These are phyloP conservation scores for Colletotrichum caudatum DNA, from an alignment of 2,329 filamentous ascomycete genomes.

Conservation along the genomic window DNA sequence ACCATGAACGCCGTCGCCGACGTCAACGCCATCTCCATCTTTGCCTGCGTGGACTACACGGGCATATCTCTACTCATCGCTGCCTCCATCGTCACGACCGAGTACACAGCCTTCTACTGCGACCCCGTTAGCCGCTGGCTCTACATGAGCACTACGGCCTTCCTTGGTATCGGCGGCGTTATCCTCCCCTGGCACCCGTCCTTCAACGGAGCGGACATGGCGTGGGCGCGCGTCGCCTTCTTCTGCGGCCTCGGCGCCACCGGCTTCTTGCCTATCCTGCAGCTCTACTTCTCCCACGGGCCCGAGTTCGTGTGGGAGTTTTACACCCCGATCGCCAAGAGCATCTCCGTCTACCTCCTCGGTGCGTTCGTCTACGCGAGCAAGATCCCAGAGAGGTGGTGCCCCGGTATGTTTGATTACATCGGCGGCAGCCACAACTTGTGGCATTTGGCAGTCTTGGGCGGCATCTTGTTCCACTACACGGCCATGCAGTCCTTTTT, in stretches of 20 bases:
- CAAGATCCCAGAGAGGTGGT: conserved; percentile 93
- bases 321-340: conserved; percentile 89
- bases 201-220: conserved; percentile 94
- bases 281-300: conserved; percentile 83
- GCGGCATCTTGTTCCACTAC: conserved; percentile 98
- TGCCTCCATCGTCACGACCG: conserved; percentile 96
- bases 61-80: conserved; percentile 96
- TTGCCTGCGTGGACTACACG: conserved; percentile 98
- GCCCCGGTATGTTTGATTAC: conserved; percentile 94
- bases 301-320: conserved; percentile 87
- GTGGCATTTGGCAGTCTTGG: conserved; percentile 95
- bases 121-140: conserved; percentile 87
- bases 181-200: conserved; percentile 95
- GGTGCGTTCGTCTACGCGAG: conserved; percentile 91
- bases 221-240: conserved; percentile 91
- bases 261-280: conserved; percentile 88
- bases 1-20: conserved; percentile 98
- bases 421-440: conserved; percentile 96
- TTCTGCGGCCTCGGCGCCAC: conserved; percentile 89
- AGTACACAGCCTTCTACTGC: conserved; percentile 99
- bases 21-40: conserved; percentile 88
- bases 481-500: conserved; percentile 97
- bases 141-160: conserved; percentile 85
- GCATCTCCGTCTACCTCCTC: conserved; percentile 83
- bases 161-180: conserved; percentile 86